Percentiles rank a stretch among this genome's conserved stretches.
phyloP scores from a whole-genome alignment of 1,284 basidiomycete genomes.

The Ustilago tritici region DNA sequence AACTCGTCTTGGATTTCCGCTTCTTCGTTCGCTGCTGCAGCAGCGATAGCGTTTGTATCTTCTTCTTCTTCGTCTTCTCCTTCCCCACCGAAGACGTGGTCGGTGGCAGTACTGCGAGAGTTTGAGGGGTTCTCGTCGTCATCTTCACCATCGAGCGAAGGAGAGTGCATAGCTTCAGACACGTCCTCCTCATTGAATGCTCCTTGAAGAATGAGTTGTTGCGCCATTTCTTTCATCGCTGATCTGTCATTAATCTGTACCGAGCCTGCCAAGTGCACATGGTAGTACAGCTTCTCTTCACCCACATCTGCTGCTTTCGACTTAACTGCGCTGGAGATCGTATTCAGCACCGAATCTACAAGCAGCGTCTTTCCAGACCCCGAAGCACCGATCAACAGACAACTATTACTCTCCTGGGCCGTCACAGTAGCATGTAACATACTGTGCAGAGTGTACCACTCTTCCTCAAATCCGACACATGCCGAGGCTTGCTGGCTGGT shows the following conservation, averaged over 20 bases:
- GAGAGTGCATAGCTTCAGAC: conserved; percentile 14
- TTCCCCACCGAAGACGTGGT: conserved; percentile 43
- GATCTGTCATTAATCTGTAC: conserved; percentile 62
- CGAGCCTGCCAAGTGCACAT: conserved; percentile 54
- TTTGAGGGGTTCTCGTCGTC: neutral
- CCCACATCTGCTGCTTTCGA: neutral
- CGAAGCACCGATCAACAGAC: conserved; percentile 57
- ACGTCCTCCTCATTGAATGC: conserved; percentile 54
- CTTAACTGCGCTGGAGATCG: conserved; percentile 10
- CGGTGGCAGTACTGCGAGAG: neutral
- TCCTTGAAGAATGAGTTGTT: conserved; percentile 62
- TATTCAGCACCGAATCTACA: conserved; percentile 55
- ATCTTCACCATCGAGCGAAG: conserved; percentile 17
- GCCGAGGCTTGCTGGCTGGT: conserved; percentile 18
- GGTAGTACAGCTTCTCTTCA: conserved; percentile 34
- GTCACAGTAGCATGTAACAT: conserved; percentile 52
- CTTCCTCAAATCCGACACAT: conserved; percentile 56
- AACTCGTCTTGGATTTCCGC: conserved; percentile 47
- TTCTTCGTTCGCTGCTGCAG: conserved; percentile 20
- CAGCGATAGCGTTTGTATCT: neutral
- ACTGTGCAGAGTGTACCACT: conserved; percentile 50
- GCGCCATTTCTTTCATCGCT: conserved; percentile 64
- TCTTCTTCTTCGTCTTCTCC: conserved; percentile 30
- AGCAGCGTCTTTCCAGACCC: conserved; percentile 61
- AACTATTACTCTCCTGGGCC: conserved; percentile 62